phyloP scores from a whole-genome alignment of 306 rosid genomes.

The Arachis hypogaea region DNA sequence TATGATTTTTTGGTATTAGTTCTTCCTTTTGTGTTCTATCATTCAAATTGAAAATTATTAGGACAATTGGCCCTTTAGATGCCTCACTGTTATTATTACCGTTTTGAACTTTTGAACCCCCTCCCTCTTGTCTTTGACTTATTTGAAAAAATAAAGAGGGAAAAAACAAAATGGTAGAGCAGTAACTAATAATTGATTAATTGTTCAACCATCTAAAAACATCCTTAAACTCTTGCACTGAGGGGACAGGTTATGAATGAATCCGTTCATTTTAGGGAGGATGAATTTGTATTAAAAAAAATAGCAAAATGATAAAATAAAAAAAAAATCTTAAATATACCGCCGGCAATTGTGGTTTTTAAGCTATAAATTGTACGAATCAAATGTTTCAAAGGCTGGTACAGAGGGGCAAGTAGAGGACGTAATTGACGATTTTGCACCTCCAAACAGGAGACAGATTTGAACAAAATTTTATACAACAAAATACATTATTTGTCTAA shows the following conservation, averaged over 20 bases:
- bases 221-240: background rate
- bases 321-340: background rate
- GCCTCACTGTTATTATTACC: background rate
- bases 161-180: background rate
- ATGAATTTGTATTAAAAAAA: background rate
- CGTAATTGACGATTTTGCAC: conserved; percentile 12
- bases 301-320: background rate
- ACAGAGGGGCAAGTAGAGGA: background rate
- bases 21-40: conserved; percentile 21
- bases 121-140: background rate
- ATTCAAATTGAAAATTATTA: conserved; percentile 20
- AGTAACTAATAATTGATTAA: background rate
- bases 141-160: background rate
- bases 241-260: background rate
- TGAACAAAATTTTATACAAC: conserved; percentile 31
- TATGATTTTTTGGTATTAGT: conserved; percentile 33
- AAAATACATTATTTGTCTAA: conserved; percentile 23
- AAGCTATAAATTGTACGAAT: background rate
- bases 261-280: background rate
- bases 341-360: too few species aligned
- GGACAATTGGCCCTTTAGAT: conserved; percentile 2
- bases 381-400: background rate
- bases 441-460: conserved; percentile 8
- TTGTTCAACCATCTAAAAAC: background rate
- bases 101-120: background rate